Base-by-base conservation (phyloP, 306 rosid genomes). In the Cicer bijugum region DNA sequence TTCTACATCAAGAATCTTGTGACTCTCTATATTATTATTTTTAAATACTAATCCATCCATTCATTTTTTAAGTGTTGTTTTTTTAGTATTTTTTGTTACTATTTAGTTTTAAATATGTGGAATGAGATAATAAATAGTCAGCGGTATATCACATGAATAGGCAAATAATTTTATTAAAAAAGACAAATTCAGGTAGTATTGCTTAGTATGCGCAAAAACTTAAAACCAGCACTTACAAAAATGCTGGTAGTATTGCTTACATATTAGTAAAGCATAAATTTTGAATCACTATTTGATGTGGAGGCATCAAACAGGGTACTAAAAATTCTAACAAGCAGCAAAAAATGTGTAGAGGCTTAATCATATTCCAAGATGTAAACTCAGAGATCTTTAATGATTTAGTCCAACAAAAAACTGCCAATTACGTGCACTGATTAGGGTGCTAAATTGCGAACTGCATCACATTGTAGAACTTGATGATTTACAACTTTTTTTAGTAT, bases 351-450 rank as follows among this genome's bases (percentile, higher is more conserved):
- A 35, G 67, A 60, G 10, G 45, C 12, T 7, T 60, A 60, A 60
- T 60, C 45, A 60, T 12, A 59, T 59, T 59, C 16, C 17, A 58
- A 58, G 40, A 58, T 28, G 44, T 59, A 33, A 33, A 59, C 16
- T 59, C 43, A 12, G 42, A 11, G 65, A 28, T 33, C 67, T 44
- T n/a, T n/a, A n/a, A 37, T 20, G 8, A 56, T 37, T 35, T 37
- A 12, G 45, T 60, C 45, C 45, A 12, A 56, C 15, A 56, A 20
- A 56, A 56, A 20, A 20, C 62, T 56, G 62, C 10, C 37, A 28
- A 20, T 20, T 56, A 56, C n/a, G 39, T 56, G 62, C 38, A 20
- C 4, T 5, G 14, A 6, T 56, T 12, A 56, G 62, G 62, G 7
- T 20, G 10, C 23, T 56, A 20, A 56, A 20, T 6, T 56, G 62